These are phyloP conservation scores for Saprolegnia parasitica DNA, from an alignment of 352 stramenopile genomes.

Conservation along the genomic window DNA sequence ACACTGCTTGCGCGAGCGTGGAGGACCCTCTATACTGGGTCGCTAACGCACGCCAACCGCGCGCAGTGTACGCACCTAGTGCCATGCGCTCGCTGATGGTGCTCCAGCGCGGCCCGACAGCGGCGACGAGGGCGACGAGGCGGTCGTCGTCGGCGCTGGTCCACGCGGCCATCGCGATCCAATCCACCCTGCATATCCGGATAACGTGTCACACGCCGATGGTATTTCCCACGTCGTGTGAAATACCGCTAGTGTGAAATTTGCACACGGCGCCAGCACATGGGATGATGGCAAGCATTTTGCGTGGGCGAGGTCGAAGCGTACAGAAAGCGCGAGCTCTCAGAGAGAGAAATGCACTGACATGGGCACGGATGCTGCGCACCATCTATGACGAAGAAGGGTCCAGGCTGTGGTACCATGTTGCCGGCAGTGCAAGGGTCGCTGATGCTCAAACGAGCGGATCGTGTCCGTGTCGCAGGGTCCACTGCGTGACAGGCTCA, in stretches of 20 bases:
- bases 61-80: conserved; percentile 34
- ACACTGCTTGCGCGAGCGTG: conserved; percentile 52
- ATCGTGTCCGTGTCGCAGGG: neutral
- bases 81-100: conserved; percentile 31
- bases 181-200: neutral
- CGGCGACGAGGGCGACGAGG: conserved; percentile 40
- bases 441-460: neutral
- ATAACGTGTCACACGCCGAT: conserved; percentile 6
- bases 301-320: too few species aligned
- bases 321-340: too few species aligned
- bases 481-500: neutral
- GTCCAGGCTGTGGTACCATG: too few species aligned
- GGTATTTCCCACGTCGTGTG: neutral
- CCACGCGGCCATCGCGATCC: conserved; percentile 32
- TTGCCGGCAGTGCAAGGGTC: too few species aligned
- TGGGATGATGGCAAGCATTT: neutral
- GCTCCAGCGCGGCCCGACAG: conserved; percentile 20
- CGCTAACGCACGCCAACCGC: neutral
- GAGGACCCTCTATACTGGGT: conserved; percentile 15
- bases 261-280: neutral
- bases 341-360: too few species aligned
- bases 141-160: conserved; percentile 43
- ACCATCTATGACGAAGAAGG: too few species aligned
- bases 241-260: neutral
- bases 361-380: too few species aligned